Base-by-base conservation (phyloP, 2,329 filamentous ascomycete species). In the Colletotrichum sansevieriae region DNA sequence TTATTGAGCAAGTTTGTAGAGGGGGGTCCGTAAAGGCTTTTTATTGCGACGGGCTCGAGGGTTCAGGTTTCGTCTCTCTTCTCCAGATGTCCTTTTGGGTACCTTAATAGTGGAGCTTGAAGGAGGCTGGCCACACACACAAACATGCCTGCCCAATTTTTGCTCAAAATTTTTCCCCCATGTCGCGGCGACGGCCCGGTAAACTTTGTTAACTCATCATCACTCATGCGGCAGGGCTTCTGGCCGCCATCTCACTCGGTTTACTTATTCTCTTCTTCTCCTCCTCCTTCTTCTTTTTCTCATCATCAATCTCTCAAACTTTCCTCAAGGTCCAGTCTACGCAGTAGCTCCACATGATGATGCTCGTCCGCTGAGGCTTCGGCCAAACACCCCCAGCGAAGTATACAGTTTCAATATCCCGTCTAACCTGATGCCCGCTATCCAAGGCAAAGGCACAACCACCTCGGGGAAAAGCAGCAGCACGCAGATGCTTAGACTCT, bases 1-100 rank as follows among this genome's bases (percentile, higher is more conserved):
- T 60, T 29, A 20, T 15, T 15, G 55, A 41, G 29, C 41, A 57
- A 65, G 18, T 43, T 35, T 68, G 61, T 59, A 54, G 61, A 33
- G 54, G 65, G 55, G 46, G 66, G 44, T 41, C 18, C 43, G 55
- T 46, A 63, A 58, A 67, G 56, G 41, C 63, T 66, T 69, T 68
- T 69, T 69, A 69, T 69, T 69, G 55, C 55, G 56, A 69, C 62
- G 59, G 62, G 29, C 49, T 35, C 25, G 66, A 68, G 66, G 66
- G 62, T 65, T 67, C 52, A 60, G 66, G 66, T 66, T 69, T 69
- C 62, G 66, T 54, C 65, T 43, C 39, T 15, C 62, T 68, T 68
- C 61, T 49, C 47, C 55, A 54, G 39, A 61, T 29, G 62, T 60
- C 62, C 65, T 61, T 56, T 65, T 37, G 25, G 39, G 65, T 69